Conservation (phyloP, 1,284 basidiomycete species). For the Naganishia sp. region DNA sequence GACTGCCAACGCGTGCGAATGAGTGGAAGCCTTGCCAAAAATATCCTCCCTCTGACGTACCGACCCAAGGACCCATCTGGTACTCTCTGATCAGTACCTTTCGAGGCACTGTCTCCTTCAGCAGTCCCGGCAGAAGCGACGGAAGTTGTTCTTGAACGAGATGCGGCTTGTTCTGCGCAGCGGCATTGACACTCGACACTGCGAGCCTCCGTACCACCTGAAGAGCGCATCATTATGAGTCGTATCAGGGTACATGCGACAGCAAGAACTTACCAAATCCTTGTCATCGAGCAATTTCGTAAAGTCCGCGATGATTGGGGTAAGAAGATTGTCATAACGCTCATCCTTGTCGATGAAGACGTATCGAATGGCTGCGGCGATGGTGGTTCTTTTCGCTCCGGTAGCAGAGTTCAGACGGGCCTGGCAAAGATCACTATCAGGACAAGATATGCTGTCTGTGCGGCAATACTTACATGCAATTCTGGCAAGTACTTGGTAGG, state of each 20-base stretch:
- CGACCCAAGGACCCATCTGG: constrained; percentile 97
- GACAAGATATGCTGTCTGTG: neutral
- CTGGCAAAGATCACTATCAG: neutral
- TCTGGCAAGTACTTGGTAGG: constrained; percentile 86
- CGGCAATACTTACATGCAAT: constrained; percentile 66
- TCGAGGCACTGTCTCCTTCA: constrained; percentile 79
- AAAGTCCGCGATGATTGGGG: constrained; percentile 84
- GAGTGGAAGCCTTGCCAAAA: neutral
- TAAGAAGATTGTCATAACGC: constrained; percentile 83
- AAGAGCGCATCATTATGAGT: neutral
- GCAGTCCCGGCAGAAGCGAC: constrained; percentile 76
- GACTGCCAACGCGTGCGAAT: constrained; percentile 34
- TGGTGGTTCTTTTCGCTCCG: constrained; percentile 74
- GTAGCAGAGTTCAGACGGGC: constrained; percentile 58
- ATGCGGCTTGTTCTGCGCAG: constrained; percentile 89
- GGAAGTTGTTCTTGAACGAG: constrained; percentile 82
- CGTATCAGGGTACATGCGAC: neutral
- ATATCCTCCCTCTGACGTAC: constrained; percentile 46
- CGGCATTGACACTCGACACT: constrained; percentile 85
- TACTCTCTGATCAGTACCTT: constrained; percentile 84
- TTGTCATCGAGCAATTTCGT: constrained; percentile 79
- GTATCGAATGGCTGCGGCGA: constrained; percentile 90
- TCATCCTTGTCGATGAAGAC: constrained; percentile 85
- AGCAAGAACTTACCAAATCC: constrained; percentile 68
- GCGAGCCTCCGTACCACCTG: constrained; percentile 84